Base-by-base conservation (phyloP, 2,329 filamentous ascomycete species). In the Coleophoma cylindrospora region DNA sequence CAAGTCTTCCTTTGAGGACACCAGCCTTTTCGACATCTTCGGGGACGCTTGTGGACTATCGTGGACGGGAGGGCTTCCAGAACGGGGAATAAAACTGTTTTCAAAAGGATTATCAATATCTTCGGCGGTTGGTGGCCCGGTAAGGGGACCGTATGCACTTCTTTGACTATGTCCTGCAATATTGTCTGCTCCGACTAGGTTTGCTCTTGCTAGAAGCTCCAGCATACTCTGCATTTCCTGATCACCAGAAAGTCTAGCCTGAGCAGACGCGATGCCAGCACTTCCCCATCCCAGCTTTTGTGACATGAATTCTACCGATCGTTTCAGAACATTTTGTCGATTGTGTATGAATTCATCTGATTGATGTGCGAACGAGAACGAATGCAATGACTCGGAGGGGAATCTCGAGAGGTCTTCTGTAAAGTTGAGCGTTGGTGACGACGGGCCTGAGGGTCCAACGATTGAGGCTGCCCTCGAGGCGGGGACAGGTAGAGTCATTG, bases 361-460 rank as follows among this genome's bases (percentile, higher is more conserved):
- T 69, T 96, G 91, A 60, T 95, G 89, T 38, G 94, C 90, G 68
- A 99, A 99, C 12, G 92, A 97, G 72, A 99, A 99, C 2, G 94
- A 99, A 69, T 99, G 94, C 43, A 99, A 74, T 6, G 94, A 99
- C 66, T 99, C 94, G 60, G 89, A 90, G 1, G 94, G 92, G 66
- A 99, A 99, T 46, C 91, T 86, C 43, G 85, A 86, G 43, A 99
- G 80, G 65, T 99, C 94, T 73, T 97, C 94, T 62, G 83, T 80
- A 64, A 91, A 90, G 54, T 81, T 73, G 40, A 87, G 62, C 7
- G 72, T 81, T 21, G 90, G 89, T 19, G 90, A 91, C 17, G 77
- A 74, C 21, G 86, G 84, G 6, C 77, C 84, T n/a, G 83, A 74
- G 34, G 60, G 47, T 37, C 62, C 49, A 11, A 53, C 57, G 49